Base-by-base conservation (phyloP, 805 yeast species). In the Candida awuae region DNA sequence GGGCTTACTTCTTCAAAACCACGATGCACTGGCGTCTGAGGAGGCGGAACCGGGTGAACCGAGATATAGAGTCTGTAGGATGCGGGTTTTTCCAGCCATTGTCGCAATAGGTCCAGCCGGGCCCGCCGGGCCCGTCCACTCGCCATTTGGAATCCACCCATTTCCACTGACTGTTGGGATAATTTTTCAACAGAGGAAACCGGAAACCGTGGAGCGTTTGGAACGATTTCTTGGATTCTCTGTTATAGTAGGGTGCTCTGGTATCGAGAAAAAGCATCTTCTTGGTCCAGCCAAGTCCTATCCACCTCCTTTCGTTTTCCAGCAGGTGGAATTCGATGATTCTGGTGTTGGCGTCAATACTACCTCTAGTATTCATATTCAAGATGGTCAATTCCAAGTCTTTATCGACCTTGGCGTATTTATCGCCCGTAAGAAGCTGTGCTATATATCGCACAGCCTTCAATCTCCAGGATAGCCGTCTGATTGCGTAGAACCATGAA, bases 251-350 rank as follows among this genome's bases (percentile, higher is more conserved):
- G 15, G 64, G 59, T 1, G 73, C 49, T 19, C 81, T 49, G 44
- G 8, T 16, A 7, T 77, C 83, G 40, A 65, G 61, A 2, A 82
- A 81, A 4, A 75, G 48, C 27, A 75, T 51, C 14, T 61, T 57
- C 35, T 65, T 63, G 28, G 70, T 56, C 82, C 82, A 77, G 6
- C 82, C 84, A 14, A 76, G 43, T 1, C 78, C 81, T 3, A 76
- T 26, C 80, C 82, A 75, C 34, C 81, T 58, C 47, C 84, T 61
- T 51, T 77, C 77, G 47, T 77, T 71, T 48, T 77, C 79, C 28
- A 70, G 51, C 1, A 77, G 58, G 35, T 67, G 70, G 44, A 77
- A 75, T 38, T 67, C 61, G 1, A 77, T 64, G 3, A 67, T 59
- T 46, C 73, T 75, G 17, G 68, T 68, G 23, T 67, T 51, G 1